These are phyloP conservation scores for Zygoascus flipseniorum DNA, from an alignment of 805 yeast species.

Conservation along the genomic window DNA sequence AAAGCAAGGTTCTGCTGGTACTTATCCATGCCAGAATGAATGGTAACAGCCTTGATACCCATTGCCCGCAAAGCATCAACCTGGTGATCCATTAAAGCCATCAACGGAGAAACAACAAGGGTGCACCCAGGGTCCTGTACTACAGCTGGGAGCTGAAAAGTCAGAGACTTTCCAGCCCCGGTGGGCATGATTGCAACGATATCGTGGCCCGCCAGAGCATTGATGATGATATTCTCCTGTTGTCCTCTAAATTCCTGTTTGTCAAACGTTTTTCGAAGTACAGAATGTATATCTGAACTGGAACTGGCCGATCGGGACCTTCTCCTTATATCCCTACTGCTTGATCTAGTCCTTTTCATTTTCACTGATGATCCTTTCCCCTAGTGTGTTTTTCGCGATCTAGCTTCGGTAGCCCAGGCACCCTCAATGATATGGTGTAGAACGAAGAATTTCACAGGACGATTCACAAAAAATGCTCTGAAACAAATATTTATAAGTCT, in stretches of 20 bases:
- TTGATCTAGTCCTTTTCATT: too few relatives aligned
- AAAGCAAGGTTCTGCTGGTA: slow-evolving; percentile 57
- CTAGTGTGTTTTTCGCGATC: too few relatives aligned
- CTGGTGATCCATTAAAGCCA: slow-evolving; percentile 96
- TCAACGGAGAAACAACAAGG: slow-evolving; percentile 85
- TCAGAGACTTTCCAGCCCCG: slow-evolving; percentile 95
- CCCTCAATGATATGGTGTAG: too few relatives aligned
- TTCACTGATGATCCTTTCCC: too few relatives aligned
- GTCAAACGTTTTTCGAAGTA: slow-evolving; percentile 52
- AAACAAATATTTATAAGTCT: too few relatives aligned
- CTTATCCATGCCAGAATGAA: slow-evolving; percentile 63
- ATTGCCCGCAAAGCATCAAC: slow-evolving; percentile 66
- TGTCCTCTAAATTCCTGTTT: slow-evolving; percentile 64
- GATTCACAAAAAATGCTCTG: too few relatives aligned
- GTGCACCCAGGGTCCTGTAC: slow-evolving; percentile 59
- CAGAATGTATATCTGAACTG: slow-evolving; percentile 12
- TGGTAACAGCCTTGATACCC: slow-evolving; percentile 76
- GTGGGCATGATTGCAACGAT: slow-evolving; percentile 97
- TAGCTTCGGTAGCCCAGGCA: too few relatives aligned
- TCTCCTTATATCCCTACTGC: too few relatives aligned
- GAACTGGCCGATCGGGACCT: background rate
- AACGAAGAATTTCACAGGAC: too few relatives aligned
- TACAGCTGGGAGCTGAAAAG: slow-evolving; percentile 92
- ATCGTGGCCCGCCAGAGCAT: slow-evolving; percentile 67
- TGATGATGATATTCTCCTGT: slow-evolving; percentile 78